Conservation (phyloP, 441 rosid species). For the Bruguiera hainesii region DNA sequence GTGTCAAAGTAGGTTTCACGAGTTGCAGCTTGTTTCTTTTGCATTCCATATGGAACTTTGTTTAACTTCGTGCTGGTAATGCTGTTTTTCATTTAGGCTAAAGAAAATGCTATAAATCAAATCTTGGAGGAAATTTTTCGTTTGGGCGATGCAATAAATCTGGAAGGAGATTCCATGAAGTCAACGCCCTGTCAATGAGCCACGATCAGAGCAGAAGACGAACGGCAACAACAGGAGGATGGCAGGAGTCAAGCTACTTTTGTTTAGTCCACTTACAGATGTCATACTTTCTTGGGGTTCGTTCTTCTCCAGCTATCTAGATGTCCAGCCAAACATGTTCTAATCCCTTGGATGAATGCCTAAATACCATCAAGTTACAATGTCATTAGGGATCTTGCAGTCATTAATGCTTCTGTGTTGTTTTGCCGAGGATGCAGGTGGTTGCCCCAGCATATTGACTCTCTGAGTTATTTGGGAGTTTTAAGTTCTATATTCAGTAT, state of each 20-base stretch:
- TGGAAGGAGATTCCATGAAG: constrained; percentile 18
- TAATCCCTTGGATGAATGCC: too few species aligned
- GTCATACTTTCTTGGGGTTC: background rate
- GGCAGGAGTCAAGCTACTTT: background rate
- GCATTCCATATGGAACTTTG: background rate
- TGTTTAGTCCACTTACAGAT: too few species aligned
- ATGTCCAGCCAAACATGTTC: too few species aligned
- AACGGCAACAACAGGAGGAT: background rate
- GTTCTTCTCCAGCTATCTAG: background rate
- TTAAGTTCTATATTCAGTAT: too few species aligned
- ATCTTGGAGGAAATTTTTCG: constrained; percentile 37
- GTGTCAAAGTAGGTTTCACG: constrained; percentile 48
- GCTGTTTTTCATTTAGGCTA: constrained; percentile 31
- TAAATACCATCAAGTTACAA: too few species aligned
- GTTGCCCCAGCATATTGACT: too few species aligned
- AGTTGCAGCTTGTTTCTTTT: background rate
- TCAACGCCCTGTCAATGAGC: background rate
- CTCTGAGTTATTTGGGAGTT: too few species aligned
- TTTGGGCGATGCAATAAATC: constrained; percentile 19
- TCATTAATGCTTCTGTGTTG: too few species aligned
- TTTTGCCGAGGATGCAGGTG: too few species aligned
- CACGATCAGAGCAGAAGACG: background rate
- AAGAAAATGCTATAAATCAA: constrained; percentile 48
- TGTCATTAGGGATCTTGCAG: too few species aligned
- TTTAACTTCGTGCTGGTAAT: background rate